Percentiles rank a stretch among this genome's conserved stretches.
These are phyloP conservation scores for Avena insularis DNA, from an alignment of 176 grass and related monocot genomes.

Conservation along the genomic window DNA sequence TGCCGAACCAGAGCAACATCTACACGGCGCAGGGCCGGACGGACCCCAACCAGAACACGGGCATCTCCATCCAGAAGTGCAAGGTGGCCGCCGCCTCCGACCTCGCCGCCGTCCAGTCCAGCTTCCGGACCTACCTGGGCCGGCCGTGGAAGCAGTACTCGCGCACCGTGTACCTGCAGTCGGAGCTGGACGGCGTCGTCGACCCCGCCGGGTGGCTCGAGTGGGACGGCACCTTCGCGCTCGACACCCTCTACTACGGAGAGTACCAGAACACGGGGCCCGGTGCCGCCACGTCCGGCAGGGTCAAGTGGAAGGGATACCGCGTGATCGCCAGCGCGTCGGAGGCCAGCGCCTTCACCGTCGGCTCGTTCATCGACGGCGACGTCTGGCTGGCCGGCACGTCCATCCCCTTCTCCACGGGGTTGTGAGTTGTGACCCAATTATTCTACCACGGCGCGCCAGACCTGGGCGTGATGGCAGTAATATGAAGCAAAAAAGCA, in stretches of 20 bases:
- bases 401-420: slow-evolving; percentile 59
- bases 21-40: slow-evolving; percentile 78
- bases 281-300: slow-evolving; percentile 37
- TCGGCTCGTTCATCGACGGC: slow-evolving; percentile 68
- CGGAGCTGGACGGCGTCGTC: slow-evolving; percentile 56
- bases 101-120: slow-evolving; percentile 47
- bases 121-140: slow-evolving; percentile 62
- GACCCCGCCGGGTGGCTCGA: slow-evolving; percentile 63
- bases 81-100: slow-evolving; percentile 72
- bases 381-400: slow-evolving; percentile 69
- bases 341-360: slow-evolving; percentile 66
- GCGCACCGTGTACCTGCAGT: slow-evolving; percentile 69
- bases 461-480: neutral
- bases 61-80: slow-evolving; percentile 76
- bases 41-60: slow-evolving; percentile 89
- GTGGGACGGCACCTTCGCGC: slow-evolving; percentile 68
- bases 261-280: slow-evolving; percentile 76
- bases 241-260: slow-evolving; percentile 77
- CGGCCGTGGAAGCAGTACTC: slow-evolving; percentile 84
- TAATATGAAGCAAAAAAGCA: neutral
- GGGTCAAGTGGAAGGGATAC: slow-evolving; percentile 70
- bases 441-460: neutral
- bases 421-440: slow-evolving; percentile 34
- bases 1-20: slow-evolving; percentile 66
- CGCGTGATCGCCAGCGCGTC: slow-evolving; percentile 53